Base-by-base conservation (phyloP, 1,284 basidiomycete species). In the Cystobasidium sp. region DNA sequence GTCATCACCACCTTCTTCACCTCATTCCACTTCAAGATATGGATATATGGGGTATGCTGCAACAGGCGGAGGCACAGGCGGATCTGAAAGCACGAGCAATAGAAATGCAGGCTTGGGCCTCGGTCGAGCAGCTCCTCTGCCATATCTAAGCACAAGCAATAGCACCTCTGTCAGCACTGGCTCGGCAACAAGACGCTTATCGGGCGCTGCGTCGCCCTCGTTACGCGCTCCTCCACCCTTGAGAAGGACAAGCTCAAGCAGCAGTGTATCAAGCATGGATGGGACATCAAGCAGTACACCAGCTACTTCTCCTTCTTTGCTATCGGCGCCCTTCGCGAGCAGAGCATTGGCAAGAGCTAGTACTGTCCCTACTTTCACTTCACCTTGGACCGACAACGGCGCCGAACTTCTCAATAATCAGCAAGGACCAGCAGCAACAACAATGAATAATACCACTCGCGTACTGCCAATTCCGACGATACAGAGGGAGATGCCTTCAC, bases 221-320 rank as follows among this genome's bases (percentile, higher is more conserved):
- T 16, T 70, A 14, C 55, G 68, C 12, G 68, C 68, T 10, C 68
- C 68, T 46, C 68, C 68, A n/a, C 55, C 68, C 5, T 37, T 70
- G 20, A 61, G 68, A 22, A 56, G 68, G 56, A 44, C 41, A 7
- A 68, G 52, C 67, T 56, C 67, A 24, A 46, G 67, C 41, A 68
- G 67, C 51, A 52, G 49, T 22, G 31, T 67, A 14, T 64, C 49
- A 52, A 64, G 46, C 46, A 52, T 49, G 62, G 39, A 67, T 14
- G 46, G 49, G 7, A 47, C 63, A 37, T 39, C 31, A n/a, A 44
- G 31, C 31, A 47, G 22, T 6, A 46, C 63, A 16, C 46, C 46
- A 65, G 24, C 49, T 14, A 49, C 46, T 9, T 39, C 63, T n/a
- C 47, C 49, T n/a, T 12, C 24, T 18, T 20, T n/a, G 44, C 20